These are phyloP conservation scores for Colletotrichum endophyticum DNA, from an alignment of 2,329 filamentous ascomycete genomes.

Conservation along the genomic window DNA sequence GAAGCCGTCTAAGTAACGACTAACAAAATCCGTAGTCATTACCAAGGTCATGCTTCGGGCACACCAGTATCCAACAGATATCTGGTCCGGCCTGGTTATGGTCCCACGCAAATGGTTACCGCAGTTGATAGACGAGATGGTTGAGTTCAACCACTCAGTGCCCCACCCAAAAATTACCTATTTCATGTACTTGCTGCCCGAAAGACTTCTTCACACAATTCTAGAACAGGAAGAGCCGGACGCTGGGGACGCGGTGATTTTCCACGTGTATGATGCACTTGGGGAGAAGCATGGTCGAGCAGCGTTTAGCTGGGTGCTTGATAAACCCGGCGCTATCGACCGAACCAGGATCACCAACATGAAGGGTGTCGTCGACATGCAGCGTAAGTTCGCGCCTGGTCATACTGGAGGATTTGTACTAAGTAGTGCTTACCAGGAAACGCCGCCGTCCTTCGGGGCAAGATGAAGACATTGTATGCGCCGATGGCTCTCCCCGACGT, in stretches of 20 bases:
- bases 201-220: not conserved
- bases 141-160: not conserved
- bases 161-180: conserved; percentile 8
- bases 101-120: not conserved
- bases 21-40: not conserved
- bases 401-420: too few species aligned
- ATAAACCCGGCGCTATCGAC: not conserved
- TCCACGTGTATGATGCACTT: conserved; percentile 4
- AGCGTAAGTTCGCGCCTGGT: not conserved
- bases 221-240: not conserved
- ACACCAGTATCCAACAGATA: conserved; percentile 1
- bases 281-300: not conserved
- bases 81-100: conserved; percentile 1
- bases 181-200: conserved; percentile 4
- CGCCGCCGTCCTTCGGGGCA: not conserved
- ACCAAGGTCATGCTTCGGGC: conserved; percentile 3
- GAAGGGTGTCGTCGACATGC: conserved; percentile 2
- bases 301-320: not conserved
- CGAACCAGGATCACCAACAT: conserved; percentile 8
- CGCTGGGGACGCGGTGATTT: not conserved
- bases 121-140: not conserved
- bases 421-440: not conserved
- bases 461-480: conserved; percentile 8
- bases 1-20: not conserved
- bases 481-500: conserved; percentile 3